phyloP scores from a whole-genome alignment of 164 flowering plant genomes.

The Berberis vulgaris region DNA sequence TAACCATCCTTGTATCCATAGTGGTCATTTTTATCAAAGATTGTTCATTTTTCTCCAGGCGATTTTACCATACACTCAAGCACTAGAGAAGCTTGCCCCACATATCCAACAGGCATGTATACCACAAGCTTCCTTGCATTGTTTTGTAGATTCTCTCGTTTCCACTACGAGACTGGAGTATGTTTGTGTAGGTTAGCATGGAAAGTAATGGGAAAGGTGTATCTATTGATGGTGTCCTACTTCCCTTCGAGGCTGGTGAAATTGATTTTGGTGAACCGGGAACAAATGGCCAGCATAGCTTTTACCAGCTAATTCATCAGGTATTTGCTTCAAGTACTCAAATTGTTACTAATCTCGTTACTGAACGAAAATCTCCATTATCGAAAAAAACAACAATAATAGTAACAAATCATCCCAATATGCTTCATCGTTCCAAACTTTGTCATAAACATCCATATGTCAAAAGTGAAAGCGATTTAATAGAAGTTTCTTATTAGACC shows the following conservation, averaged over 20 bases:
- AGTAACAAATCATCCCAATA: no score
- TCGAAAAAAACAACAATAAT: no score
- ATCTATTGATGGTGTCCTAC: conserved; percentile 86
- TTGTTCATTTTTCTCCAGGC: conserved; percentile 43
- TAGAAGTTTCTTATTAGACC: no score
- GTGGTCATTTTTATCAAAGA: not conserved
- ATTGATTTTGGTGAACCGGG: conserved; percentile 99
- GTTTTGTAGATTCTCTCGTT: not conserved
- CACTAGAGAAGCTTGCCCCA: conserved; percentile 91
- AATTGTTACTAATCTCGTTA: no score
- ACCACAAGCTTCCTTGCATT: conserved; percentile 2
- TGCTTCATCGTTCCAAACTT: no score
- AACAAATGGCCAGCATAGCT: conserved; percentile 98
- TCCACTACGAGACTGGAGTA: conserved; percentile 1
- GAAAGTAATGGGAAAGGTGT: conserved; percentile 98
- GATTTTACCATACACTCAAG: conserved; percentile 90
- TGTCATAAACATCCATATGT: no score
- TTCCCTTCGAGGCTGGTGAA: conserved; percentile 92
- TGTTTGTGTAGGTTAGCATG: conserved; percentile 77
- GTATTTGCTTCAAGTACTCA: conserved; percentile 18
- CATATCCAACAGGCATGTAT: conserved; percentile 84
- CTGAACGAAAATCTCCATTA: no score
- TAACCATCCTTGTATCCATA: not conserved
- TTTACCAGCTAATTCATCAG: conserved; percentile 98
- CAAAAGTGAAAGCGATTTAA: no score